Evolutionary conservation across 768 basidiomycete genomes (phyloP).

Genomic region (Collybiopsis confluens): DNA sequence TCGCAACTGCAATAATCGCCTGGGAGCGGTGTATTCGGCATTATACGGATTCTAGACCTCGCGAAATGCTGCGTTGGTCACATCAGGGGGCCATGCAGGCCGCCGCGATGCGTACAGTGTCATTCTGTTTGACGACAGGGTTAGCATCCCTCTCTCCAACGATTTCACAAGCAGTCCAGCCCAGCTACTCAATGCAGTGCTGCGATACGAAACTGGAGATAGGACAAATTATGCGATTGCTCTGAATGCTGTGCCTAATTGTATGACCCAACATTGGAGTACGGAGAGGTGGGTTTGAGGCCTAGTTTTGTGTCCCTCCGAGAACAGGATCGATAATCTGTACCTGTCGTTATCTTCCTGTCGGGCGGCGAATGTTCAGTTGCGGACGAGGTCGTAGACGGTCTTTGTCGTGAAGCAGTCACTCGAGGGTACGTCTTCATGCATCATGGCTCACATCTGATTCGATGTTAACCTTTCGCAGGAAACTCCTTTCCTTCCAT

Average conservation of each 20-base stretch:
- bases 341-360: conserved; percentile 54
- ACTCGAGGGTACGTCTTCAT: conserved; percentile 39
- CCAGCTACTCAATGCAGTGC: conserved; percentile 33
- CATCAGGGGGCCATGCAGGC: conserved; percentile 13
- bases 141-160: conserved; percentile 29
- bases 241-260: conserved; percentile 24
- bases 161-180: conserved; percentile 44
- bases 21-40: conserved; percentile 57
- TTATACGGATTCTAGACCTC: conserved; percentile 54
- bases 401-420: conserved; percentile 37
- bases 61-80: conserved; percentile 33
- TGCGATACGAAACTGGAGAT: conserved; percentile 23
- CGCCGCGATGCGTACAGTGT: conserved; percentile 56
- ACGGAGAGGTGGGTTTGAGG: conserved; percentile 37
- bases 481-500: conserved; percentile 55
- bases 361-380: conserved; percentile 50
- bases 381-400: conserved; percentile 30
- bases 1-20: conserved; percentile 37
- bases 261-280: conserved; percentile 47
- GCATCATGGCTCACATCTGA: no score
- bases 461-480: conserved; percentile 19
- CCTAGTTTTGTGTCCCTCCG: background rate
- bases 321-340: conserved; percentile 32
- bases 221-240: conserved; percentile 45
- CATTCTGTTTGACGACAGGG: conserved; percentile 36